A percentile compares a stretch with the other conserved stretches of the same genome.
These are phyloP conservation scores for Ambrosiella beaveri DNA, from an alignment of 2,329 filamentous ascomycete species.

Conservation along the genomic window DNA sequence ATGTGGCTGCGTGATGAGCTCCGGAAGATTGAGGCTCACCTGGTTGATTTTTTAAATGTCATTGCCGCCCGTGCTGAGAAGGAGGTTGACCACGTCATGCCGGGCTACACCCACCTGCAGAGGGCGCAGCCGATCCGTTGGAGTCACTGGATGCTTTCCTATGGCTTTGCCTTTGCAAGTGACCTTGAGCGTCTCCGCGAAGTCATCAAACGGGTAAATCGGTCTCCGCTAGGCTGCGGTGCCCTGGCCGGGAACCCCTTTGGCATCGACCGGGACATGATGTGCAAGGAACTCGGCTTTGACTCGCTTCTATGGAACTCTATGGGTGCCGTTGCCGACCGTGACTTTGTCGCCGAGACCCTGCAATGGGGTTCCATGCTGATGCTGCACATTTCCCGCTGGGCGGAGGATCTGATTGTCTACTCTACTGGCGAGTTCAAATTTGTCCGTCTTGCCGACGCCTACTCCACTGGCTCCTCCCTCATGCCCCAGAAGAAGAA, in stretches of 20 bases:
- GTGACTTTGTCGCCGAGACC: slow-evolving; percentile 69
- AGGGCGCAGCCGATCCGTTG: slow-evolving; percentile 65
- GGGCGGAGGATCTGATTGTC: slow-evolving; percentile 75
- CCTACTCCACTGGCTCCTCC: slow-evolving; percentile 59
- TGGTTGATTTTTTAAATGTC: slow-evolving; percentile 54
- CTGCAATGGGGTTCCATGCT: slow-evolving; percentile 66
- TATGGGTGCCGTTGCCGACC: slow-evolving; percentile 57
- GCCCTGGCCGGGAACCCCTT: slow-evolving; percentile 72
- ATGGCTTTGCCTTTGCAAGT: slow-evolving; percentile 50
- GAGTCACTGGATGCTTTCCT: slow-evolving; percentile 66
- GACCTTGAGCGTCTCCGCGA: slow-evolving; percentile 66
- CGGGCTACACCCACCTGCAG: slow-evolving; percentile 77
- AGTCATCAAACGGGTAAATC: slow-evolving; percentile 57
- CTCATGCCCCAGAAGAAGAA: slow-evolving; percentile 82
- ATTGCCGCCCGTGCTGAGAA: slow-evolving; percentile 51
- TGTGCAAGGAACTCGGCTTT: slow-evolving; percentile 69
- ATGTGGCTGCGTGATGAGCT: slow-evolving; percentile 71
- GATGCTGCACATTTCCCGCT: slow-evolving; percentile 64
- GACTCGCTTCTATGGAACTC: slow-evolving; percentile 59
- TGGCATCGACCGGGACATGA: slow-evolving; percentile 59
- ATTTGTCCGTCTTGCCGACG: slow-evolving; percentile 59
- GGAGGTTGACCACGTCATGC: slow-evolving; percentile 58
- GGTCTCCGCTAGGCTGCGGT: slow-evolving; percentile 52
- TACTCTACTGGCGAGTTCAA: slow-evolving; percentile 63
- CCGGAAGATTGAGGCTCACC: slow-evolving; percentile 46